Evolutionary conservation across 805 yeast species (phyloP).

Genomic region (Starmerella floris): DNA sequence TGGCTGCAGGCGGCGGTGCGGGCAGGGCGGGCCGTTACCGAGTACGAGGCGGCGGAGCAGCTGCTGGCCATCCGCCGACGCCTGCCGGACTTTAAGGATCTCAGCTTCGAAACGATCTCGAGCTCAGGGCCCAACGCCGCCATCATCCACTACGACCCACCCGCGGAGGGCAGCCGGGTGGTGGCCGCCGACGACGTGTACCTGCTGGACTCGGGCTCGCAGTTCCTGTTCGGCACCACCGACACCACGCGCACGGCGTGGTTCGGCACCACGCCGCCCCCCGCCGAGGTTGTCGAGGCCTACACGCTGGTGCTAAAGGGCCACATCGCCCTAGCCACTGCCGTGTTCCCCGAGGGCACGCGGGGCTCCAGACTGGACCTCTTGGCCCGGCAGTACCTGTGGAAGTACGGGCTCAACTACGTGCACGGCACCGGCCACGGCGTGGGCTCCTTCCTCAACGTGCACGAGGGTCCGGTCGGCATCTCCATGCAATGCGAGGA

Average conservation of each 20-base stretch:
- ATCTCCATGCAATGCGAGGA: conserved; percentile 41
- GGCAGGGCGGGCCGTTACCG: conserved; percentile 34
- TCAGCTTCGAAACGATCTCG: conserved; percentile 61
- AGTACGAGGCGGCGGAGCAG: conserved; percentile 44
- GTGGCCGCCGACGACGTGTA: conserved; percentile 59
- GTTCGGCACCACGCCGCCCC: conserved; percentile 38
- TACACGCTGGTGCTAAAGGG: conserved; percentile 87
- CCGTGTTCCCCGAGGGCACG: conserved; percentile 63
- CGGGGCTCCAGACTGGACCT: conserved; percentile 67
- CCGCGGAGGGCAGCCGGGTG: conserved; percentile 38
- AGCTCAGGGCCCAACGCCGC: conserved; percentile 69
- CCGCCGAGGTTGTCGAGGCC: conserved; percentile 43
- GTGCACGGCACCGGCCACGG: conserved; percentile 98
- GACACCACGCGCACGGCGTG: conserved; percentile 86
- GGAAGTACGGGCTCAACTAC: conserved; percentile 74
- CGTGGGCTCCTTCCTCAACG: conserved; percentile 80
- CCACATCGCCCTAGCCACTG: conserved; percentile 70
- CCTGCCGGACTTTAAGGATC: conserved; percentile 37
- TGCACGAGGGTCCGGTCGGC: conserved; percentile 90
- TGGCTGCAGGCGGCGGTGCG: conserved; percentile 62
- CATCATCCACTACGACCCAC: conserved; percentile 62
- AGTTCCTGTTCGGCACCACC: conserved; percentile 86
- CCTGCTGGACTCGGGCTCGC: conserved; percentile 83
- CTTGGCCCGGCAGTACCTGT: conserved; percentile 68
- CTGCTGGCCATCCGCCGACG: conserved; percentile 34